Evolutionary conservation across 2,329 filamentous ascomycete species (phyloP), one percentile per base, ranked within the genome.

Genomic region (Fusarium albidum): DNA sequence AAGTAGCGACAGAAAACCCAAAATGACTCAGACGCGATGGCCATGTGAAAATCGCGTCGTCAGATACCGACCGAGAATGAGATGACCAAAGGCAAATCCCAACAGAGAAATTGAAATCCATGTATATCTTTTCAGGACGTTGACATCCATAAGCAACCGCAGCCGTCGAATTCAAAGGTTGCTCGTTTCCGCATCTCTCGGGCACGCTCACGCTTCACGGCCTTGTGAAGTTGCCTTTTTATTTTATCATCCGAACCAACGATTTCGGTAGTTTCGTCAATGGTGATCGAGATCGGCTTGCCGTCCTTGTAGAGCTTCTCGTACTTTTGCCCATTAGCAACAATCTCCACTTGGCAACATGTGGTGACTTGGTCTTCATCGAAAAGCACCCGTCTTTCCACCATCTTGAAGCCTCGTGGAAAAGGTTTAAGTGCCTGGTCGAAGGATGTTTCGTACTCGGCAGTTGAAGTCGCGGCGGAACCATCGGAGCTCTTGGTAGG

Each of bases 61-160:
- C 42, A 46, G 17, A 49, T 17, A 46, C 55, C 55, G 31, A 14
- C 45, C 49, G 42, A 18, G 42, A 52, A 31, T 21, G 31, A 52
- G 51, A 47, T 45, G 35, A 14, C 25, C n/a, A 12, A n/a, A 32
- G 35, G 47, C 17, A 40, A 31, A 27, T 39, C 15, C 33, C 9
- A 29, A 10, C 28, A 15, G 17, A 33, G 32, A 43, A 39, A 38
- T 27, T 17, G n/a, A 21, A 45, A 27, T 26, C 35, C 37, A 41
- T 42, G 33, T 34, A 37, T 40, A 32, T 56, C 54, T 41, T 42
- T 39, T 33, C 29, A 39, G 15, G 26, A 83, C 46, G 73, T 76
- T 40, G 77, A 70, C 71, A 76, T 82, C 81, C 81, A 84, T 59
- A 82, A 73, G 57, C 82, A 84, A 9, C 79, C 80, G 48, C 82